phyloP scores from a whole-genome alignment of 192 early-diverging fungal genomes.

The Backusella circina region DNA sequence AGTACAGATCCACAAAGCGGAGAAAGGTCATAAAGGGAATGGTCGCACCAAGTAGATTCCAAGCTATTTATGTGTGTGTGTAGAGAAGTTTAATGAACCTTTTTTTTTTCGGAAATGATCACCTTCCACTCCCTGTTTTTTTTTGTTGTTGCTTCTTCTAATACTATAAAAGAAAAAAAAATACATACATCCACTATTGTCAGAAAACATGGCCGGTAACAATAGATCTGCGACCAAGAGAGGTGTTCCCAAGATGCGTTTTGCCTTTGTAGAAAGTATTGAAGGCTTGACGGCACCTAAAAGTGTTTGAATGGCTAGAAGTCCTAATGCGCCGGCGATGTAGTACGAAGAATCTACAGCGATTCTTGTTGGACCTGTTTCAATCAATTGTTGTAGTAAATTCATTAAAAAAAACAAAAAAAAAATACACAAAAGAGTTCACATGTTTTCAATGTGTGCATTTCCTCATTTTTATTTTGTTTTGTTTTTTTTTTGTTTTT shows the following conservation, averaged over 20 bases:
- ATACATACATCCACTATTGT: background rate
- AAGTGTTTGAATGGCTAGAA: background rate
- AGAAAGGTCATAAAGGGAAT: background rate
- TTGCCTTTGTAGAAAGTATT: background rate
- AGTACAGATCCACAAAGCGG: background rate
- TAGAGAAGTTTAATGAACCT: background rate
- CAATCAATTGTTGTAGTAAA: background rate
- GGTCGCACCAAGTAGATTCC: conserved; percentile 3
- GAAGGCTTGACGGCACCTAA: background rate
- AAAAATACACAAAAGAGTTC: background rate
- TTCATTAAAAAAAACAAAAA: background rate
- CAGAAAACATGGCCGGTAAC: background rate
- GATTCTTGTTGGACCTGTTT: conserved; percentile 2
- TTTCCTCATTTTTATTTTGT: background rate
- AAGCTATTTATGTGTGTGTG: background rate
- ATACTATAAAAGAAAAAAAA: background rate
- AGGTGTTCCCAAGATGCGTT: background rate
- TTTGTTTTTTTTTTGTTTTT: background rate
- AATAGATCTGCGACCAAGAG: background rate
- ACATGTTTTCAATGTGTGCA: background rate
- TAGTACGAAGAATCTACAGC: background rate
- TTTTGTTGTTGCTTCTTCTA: background rate
- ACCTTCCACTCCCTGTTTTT: background rate
- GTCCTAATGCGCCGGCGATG: background rate
- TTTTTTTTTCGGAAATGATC: background rate